Conservation (phyloP, 1,139 yeast species). For the Geotrichum europaeum region DNA sequence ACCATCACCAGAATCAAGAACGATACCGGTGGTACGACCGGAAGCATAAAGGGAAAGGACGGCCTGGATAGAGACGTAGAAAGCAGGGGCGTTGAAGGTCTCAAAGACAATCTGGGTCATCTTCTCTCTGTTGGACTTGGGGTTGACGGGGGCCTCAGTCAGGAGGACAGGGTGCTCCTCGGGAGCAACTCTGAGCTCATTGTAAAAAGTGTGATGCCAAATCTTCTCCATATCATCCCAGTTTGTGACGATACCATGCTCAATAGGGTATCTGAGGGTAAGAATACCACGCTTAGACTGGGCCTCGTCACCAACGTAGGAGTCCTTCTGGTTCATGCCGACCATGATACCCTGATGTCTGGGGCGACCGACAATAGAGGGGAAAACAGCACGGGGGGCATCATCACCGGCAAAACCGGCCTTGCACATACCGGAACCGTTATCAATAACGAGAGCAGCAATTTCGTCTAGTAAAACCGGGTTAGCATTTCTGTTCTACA, state of each 20-base stretch:
- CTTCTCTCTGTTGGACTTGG: constrained; percentile 98
- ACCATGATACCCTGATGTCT: constrained; percentile 98
- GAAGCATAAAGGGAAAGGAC: constrained; percentile 96
- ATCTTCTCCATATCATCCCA: constrained; percentile 99
- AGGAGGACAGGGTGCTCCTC: constrained; percentile 97
- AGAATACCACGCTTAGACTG: constrained; percentile 99
- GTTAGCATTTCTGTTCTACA: constrained; percentile 2
- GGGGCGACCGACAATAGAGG: constrained; percentile 99
- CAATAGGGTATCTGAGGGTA: constrained; percentile 97
- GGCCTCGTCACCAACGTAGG: constrained; percentile 99
- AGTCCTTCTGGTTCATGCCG: constrained; percentile 99
- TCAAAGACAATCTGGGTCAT: constrained; percentile 98
- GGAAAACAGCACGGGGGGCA: constrained; percentile 99
- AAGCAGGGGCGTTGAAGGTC: constrained; percentile 98
- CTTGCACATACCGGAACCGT: constrained; percentile 99
- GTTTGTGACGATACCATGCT: constrained; percentile 99
- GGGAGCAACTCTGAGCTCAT: constrained; percentile 97
- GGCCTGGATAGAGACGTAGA: constrained; percentile 98
- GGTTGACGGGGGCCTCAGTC: constrained; percentile 99
- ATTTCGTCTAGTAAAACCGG: constrained; percentile 30
- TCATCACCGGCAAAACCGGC: constrained; percentile 99
- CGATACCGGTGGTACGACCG: constrained; percentile 99
- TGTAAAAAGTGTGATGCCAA: constrained; percentile 98
- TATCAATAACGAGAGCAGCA: constrained; percentile 81
- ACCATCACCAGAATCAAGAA: constrained; percentile 99